Conservation (phyloP, 805 yeast species). For the Kodamaea sagamina region DNA sequence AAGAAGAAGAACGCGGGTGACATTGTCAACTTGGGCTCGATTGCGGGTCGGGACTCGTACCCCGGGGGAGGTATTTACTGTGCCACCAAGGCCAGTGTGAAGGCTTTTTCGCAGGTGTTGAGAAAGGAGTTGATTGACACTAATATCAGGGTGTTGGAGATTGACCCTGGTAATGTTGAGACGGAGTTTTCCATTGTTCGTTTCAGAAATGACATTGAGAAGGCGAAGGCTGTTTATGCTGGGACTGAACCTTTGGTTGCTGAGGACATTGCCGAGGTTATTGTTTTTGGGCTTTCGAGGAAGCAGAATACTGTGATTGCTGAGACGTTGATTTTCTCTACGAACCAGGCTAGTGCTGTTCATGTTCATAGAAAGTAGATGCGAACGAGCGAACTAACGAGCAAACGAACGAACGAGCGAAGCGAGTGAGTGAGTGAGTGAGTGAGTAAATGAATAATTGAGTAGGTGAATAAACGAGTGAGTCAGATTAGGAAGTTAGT, state of each 20-base stretch:
- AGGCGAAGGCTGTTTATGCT: conserved; percentile 64
- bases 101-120: conserved; percentile 68
- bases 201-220: conserved; percentile 59
- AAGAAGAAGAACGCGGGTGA: conserved; percentile 70
- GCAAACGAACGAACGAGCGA: too few relatives aligned
- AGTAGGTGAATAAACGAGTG: too few relatives aligned
- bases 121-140: conserved; percentile 77
- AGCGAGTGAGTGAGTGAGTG: too few relatives aligned
- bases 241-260: conserved; percentile 72
- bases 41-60: conserved; percentile 78
- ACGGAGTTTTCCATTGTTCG: conserved; percentile 72
- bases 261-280: conserved; percentile 73
- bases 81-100: conserved; percentile 72
- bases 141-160: conserved; percentile 67
- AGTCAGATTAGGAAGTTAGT: too few relatives aligned
- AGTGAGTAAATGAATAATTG: too few relatives aligned
- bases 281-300: conserved; percentile 67
- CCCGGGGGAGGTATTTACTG: conserved; percentile 81
- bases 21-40: conserved; percentile 72
- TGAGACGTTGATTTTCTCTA: conserved; percentile 80
- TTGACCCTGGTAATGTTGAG: conserved; percentile 79
- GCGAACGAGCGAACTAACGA: too few relatives aligned
- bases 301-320: conserved; percentile 73
- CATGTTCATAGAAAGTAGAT: conserved; percentile 49
- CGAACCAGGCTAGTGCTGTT: conserved; percentile 79